Conservation (phyloP, 139 green algal species). For the Gonium pectorale region DNA sequence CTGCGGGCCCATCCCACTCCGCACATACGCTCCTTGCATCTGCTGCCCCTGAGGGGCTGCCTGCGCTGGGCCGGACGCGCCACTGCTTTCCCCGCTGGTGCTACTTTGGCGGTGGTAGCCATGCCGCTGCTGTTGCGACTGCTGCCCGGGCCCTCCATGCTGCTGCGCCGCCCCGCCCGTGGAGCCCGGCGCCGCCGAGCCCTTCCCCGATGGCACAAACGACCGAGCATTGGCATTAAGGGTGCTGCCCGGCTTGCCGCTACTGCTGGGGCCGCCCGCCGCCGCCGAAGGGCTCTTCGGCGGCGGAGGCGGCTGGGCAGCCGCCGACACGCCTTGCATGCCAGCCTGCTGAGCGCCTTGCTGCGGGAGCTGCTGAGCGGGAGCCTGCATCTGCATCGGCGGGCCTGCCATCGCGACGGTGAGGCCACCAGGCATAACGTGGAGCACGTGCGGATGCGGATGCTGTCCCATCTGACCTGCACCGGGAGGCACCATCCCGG, state of each 20-base stretch:
- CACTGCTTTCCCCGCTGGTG: background rate
- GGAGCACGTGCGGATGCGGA: slow-evolving; percentile 22
- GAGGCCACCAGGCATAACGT: slow-evolving; percentile 8
- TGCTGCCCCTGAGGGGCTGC: background rate
- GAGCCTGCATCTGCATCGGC: slow-evolving; percentile 24
- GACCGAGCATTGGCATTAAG: slow-evolving; percentile 20
- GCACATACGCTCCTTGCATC: too few relatives aligned
- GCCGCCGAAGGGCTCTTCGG: slow-evolving; percentile 13
- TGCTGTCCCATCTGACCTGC: background rate
- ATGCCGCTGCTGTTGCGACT: slow-evolving; percentile 24
- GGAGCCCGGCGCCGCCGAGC: background rate
- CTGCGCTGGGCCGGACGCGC: background rate
- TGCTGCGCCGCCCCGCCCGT: background rate
- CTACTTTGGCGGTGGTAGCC: slow-evolving; percentile 41
- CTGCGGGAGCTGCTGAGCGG: background rate
- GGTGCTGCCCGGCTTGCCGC: slow-evolving; percentile 34
- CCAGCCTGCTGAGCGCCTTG: background rate
- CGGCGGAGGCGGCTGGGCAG: background rate
- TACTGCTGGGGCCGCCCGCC: slow-evolving; percentile 25
- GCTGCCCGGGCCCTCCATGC: slow-evolving; percentile 3
- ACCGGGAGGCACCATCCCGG: slow-evolving; percentile 6
- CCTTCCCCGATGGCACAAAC: slow-evolving; percentile 35
- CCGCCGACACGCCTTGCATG: background rate
- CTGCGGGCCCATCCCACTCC: background rate
- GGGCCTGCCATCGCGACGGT: slow-evolving; percentile 3